These are phyloP conservation scores for Aspergillus latus DNA, from an alignment of 2,329 filamentous ascomycete genomes.

Conservation along the genomic window DNA sequence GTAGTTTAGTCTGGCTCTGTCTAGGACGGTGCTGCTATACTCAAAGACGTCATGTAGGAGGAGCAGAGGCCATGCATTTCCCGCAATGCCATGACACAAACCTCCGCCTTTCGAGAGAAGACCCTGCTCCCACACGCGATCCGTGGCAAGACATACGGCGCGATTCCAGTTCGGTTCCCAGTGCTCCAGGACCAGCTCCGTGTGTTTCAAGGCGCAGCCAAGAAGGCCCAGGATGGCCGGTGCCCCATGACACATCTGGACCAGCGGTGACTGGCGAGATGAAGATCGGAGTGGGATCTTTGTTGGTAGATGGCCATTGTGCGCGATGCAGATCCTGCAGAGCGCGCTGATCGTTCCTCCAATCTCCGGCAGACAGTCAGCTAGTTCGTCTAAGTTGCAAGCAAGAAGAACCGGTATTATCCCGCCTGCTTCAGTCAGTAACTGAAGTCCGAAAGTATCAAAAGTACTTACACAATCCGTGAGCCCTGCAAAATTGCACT, in stretches of 20 bases:
- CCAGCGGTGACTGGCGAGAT: constrained; percentile 29
- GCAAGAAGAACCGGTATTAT: constrained; percentile 40
- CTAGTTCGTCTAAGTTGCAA: constrained; percentile 34
- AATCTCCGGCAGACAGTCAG: constrained; percentile 28
- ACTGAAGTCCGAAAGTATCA: constrained; percentile 2
- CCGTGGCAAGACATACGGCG: constrained; percentile 32
- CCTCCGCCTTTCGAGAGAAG: constrained; percentile 44
- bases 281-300: constrained; percentile 31
- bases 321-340: constrained; percentile 35
- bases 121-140: constrained; percentile 43
- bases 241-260: constrained; percentile 45
- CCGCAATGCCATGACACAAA: constrained; percentile 43
- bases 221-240: constrained; percentile 41
- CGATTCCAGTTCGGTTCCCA: constrained; percentile 43
- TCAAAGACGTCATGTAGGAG: constrained; percentile 39
- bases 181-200: constrained; percentile 24
- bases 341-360: constrained; percentile 40
- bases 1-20: constrained; percentile 25
- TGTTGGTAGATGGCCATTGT: constrained; percentile 41
- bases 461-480: constrained; percentile 14
- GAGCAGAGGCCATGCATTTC: constrained; percentile 43
- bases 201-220: constrained; percentile 32
- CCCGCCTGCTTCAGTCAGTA: constrained; percentile 35
- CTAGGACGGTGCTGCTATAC: constrained; percentile 26
- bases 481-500: constrained; percentile 23